phyloP scores from a whole-genome alignment of 2,329 filamentous ascomycete genomes.

The Claviceps cyperi region DNA sequence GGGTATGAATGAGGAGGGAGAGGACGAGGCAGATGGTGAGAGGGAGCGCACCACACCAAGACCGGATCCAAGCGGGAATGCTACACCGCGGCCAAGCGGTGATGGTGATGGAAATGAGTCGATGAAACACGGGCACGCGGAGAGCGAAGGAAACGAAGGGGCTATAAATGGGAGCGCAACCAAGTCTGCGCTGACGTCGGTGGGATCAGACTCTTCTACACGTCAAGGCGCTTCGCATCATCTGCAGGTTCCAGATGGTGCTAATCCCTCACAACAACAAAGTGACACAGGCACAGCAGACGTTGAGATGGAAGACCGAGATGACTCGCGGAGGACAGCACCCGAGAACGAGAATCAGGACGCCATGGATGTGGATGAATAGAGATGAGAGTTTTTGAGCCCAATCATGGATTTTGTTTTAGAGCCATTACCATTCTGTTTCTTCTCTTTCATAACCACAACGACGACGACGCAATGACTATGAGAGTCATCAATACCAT shows the following conservation, averaged over 20 bases:
- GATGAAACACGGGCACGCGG: conserved; percentile 14
- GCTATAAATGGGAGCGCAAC: conserved; percentile 8
- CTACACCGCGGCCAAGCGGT: conserved; percentile 34
- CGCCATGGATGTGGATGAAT: conserved; percentile 47
- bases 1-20: conserved; percentile 59
- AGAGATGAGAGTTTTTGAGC: conserved; percentile 2
- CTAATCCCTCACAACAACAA: conserved; percentile 12
- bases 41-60: conserved; percentile 34
- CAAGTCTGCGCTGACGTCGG: conserved; percentile 1
- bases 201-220: conserved; percentile 1
- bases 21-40: conserved; percentile 39
- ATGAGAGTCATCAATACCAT: background rate
- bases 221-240: conserved; percentile 3
- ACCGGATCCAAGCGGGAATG: conserved; percentile 35
- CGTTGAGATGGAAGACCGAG: conserved; percentile 41
- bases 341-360: conserved; percentile 26
- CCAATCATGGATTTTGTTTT: background rate
- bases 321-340: conserved; percentile 12
- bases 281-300: conserved; percentile 30
- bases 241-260: conserved; percentile 6
- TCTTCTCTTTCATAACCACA: background rate
- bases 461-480: background rate
- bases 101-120: conserved; percentile 22
- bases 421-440: background rate
- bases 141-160: conserved; percentile 13